Percentiles rank a stretch among this genome's conserved stretches.
These are phyloP conservation scores for Penicillium lividum DNA, from an alignment of 495 filamentous ascomycete species.

Conservation along the genomic window DNA sequence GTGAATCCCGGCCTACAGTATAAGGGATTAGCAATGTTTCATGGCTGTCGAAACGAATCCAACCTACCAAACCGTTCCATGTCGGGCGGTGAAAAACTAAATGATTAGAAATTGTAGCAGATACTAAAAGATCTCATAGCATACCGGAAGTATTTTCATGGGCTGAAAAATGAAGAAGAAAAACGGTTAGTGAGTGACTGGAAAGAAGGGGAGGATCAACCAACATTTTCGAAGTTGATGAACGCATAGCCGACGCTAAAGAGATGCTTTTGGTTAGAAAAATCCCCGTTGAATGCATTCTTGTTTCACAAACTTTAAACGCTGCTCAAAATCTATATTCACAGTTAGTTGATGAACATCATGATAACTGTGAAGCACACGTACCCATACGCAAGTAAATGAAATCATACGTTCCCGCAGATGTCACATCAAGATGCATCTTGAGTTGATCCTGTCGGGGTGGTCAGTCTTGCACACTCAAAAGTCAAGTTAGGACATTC, in stretches of 20 bases:
- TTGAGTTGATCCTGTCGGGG: slow-evolving; percentile 56
- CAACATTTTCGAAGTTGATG: slow-evolving; percentile 87
- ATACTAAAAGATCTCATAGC: background rate
- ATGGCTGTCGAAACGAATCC: too few species aligned
- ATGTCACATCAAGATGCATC: slow-evolving; percentile 73
- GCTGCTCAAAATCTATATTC: slow-evolving; percentile 71
- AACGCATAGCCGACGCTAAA: slow-evolving; percentile 94
- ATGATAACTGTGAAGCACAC: slow-evolving; percentile 9
- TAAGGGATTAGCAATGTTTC: background rate
- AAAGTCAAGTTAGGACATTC: background rate
- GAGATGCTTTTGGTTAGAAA: background rate
- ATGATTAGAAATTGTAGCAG: background rate
- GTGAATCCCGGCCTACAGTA: slow-evolving; percentile 70
- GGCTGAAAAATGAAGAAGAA: background rate
- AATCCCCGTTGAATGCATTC: background rate
- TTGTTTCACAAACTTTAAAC: slow-evolving; percentile 73
- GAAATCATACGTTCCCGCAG: slow-evolving; percentile 85
- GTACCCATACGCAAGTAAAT: slow-evolving; percentile 87
- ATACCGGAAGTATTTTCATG: background rate
- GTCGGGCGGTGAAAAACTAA: background rate
- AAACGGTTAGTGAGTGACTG: background rate
- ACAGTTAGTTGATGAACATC: slow-evolving; percentile 6
- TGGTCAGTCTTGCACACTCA: background rate
- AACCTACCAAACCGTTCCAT: background rate
- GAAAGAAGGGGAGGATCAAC: slow-evolving; percentile 24